Evolutionary conservation across 164 flowering plant genomes (phyloP), one percentile per base, ranked within the genome.

Genomic region (Buxus sempervirens): DNA sequence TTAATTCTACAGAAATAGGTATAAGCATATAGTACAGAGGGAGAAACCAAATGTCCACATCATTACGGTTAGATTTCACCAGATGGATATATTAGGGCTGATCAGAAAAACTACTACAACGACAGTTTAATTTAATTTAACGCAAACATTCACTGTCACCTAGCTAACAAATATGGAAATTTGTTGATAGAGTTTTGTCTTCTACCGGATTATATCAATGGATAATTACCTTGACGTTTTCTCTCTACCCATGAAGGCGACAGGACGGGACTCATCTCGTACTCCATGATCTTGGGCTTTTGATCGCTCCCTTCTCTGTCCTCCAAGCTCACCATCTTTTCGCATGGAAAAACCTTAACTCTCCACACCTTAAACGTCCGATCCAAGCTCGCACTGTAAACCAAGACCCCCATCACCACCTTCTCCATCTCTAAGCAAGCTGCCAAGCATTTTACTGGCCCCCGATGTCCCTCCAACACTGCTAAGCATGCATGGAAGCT

Each of bases 211-310:
- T n/a, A n/a, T n/a, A n/a, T 32, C 38, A 32, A 32, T 32, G 38
- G 38, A 3, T 9, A 61, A 68, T 22, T 54, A 49, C 71, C 78
- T 63, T 80, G 89, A 26, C 80, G 79, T 76, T 86, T 86, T 77
- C 63, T 86, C 78, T 83, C 81, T 2, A 86, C 93, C 93, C 93
- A 88, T 15, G 88, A 85, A 49, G 93, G 93, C n/a, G 93, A 88
- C 63, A 88, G 69, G 42, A 86, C 88, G 0, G 93, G 93, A 64
- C 85, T 84, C 72, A 68, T 74, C 60, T 78, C 80, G 53, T 66
- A 70, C 32, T 74, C 84, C 71, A 54, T 54, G 28, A 6, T 32
- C 13, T 65, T 69, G 53, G 58, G 23, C 70, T 68, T 71, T 21
- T 63, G 24, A 62, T 63, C 63, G 10, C n/a, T 63, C n/a, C 27